Percentiles rank a stretch among this genome's conserved stretches.
These are phyloP conservation scores for Metahyphopichia silvanorum DNA, from an alignment of 805 yeast species.

Conservation along the genomic window DNA sequence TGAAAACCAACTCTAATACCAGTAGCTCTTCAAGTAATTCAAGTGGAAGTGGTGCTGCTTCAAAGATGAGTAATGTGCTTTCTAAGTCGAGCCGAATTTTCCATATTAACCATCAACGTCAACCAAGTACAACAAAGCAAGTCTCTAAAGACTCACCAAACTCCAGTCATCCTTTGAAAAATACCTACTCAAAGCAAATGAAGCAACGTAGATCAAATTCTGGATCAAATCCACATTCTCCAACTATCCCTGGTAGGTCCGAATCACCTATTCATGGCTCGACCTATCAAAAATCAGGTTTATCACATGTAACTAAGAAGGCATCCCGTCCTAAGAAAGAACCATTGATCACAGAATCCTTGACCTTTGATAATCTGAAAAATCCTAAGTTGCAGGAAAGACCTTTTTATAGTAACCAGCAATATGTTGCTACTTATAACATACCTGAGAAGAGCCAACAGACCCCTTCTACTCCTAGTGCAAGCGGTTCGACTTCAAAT, in stretches of 20 bases:
- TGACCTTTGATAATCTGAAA: background rate
- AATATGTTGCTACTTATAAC: background rate
- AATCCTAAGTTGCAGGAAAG: background rate
- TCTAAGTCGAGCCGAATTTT: conserved; percentile 25
- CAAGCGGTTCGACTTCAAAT: background rate
- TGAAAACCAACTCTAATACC: background rate
- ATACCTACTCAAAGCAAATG: conserved; percentile 31
- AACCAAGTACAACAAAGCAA: conserved; percentile 5
- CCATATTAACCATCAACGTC: conserved; percentile 16
- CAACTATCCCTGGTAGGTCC: conserved; percentile 15
- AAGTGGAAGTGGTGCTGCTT: too few relatives aligned
- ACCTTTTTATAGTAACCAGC: conserved; percentile 1
- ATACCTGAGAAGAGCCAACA: background rate
- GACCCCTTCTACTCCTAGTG: background rate
- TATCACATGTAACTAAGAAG: background rate
- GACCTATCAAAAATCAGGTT: background rate
- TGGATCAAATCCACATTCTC: conserved; percentile 2
- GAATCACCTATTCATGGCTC: conserved; percentile 13
- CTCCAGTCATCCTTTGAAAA: conserved; percentile 10
- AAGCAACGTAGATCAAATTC: conserved; percentile 30
- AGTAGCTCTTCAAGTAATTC: background rate
- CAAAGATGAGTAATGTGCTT: conserved; percentile 19
- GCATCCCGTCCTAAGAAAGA: background rate
- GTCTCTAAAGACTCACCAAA: conserved; percentile 4
- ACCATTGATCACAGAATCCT: background rate